Evolutionary conservation across 176 grass and related monocot species (phyloP), one percentile per base, ranked within the genome.

Genomic region (Avena insularis): DNA sequence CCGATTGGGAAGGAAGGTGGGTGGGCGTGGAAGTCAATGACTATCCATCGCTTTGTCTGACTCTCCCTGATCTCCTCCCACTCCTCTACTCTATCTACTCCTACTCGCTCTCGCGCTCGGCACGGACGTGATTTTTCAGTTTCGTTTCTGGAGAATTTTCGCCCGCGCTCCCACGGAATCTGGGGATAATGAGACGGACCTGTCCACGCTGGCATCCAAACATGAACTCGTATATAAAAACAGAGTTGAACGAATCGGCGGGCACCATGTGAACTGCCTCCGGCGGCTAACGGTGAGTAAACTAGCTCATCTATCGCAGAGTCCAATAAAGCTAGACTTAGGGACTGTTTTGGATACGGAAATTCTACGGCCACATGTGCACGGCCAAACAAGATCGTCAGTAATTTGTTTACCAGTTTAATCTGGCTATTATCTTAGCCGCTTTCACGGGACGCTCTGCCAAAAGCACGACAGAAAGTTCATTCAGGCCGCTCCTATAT

Each of bases 11-110:
- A 61, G 27, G 77, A n/a, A 0, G 33, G 14, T 21, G 8, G 12
- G 71, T 4, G 6, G 63, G 88, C 84, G 84, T 51, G n/a, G 63
- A 82, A 86, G 71, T 90, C 88, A 82, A 82, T 86, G 83, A 8
- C 3, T 60, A 12, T 16, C 20, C 0, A 46, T 45, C 20, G 0
- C 33, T 0, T 82, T 70, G 80, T 82, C 65, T n/a, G 50, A 69
- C 25, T 76, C 73, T 63, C n/a, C 48, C 71, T 71, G 21, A 76
- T 76, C 73, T 33, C 23, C 61, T 29, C 60, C 21, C n/a, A 12
- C n/a, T 61, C 68, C n/a, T 61, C 68, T 20, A 38, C 35, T 67
- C 64, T 67, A 69, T 69, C 65, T 69, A 9, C 65, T 69, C 65
- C 25, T 12, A 12, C 63, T 65, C 61, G 23, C 40, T 43, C 11